Base-by-base conservation (phyloP, 2,329 filamentous ascomycete genomes). In the Fusarium heterosporum region DNA sequence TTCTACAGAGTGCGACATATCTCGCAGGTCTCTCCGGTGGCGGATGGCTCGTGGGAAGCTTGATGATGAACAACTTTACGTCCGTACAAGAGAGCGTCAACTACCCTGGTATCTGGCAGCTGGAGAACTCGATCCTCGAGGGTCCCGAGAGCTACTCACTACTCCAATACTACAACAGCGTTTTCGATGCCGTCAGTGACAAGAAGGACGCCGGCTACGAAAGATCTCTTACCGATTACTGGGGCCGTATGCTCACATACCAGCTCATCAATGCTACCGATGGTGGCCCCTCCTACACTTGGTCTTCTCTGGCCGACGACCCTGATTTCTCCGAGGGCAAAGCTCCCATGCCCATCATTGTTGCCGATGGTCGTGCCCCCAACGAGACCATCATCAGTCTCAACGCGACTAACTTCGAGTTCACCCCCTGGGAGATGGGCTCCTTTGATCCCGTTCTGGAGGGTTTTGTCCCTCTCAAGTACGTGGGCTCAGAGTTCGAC, bases 21-120 rank as follows among this genome's bases (percentile, higher is more conserved):
- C 77, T 96, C 13, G 84, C 92, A 4, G 93, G 92, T 10, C 82
- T 97, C 4, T 95, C 92, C 9, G 93, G 93, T 29, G 93, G 93
- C 53, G 88, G 89, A 50, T 97, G 93, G 93, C 82, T 96, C 17
- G 86, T 96, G 6, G 92, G 92, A n/a, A 93, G 90, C 54, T 81
- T 97, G 11, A 94, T 88, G 74, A 82, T 88, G 71, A 97, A 97
- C 83, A 96, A 96, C 80, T 96, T 93, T 75, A 90, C 89, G 11
- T 88, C 89, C 1, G 85, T 81, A 4, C 76, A 79, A 61, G 74
- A 70, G 28, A 76, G 76, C 48, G 67, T 79, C 56, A 74, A 73
- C 60, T 78, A 78, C 22, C 71, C 74, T 4, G 68, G 69, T 22
- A 70, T 82, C 49, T 82, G 81, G 81, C 76, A 80, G 61, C 75